Base-by-base conservation (phyloP, 83 land plant genomes). In the Larix sibirica region DNA sequence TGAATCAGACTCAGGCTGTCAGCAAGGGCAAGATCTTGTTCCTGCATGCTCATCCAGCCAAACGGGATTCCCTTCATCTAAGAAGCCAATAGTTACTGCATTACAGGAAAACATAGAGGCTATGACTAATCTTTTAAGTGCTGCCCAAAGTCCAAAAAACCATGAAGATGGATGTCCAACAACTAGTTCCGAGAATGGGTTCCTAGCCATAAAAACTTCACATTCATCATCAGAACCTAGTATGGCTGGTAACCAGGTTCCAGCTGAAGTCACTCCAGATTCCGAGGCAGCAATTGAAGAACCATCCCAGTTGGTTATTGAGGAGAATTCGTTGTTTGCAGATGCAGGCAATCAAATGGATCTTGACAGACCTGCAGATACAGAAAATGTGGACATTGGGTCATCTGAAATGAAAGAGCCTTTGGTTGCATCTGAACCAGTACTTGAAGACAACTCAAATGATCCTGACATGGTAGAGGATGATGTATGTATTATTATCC, bases 261-360 rank as follows among this genome's bases (percentile, higher is more conserved):
- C 44, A 69, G 74, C 36, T 69, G 74, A 69, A 13, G 44, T 17
- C n/a, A 28, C 44, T 33, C 44, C 38, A 69, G 74, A 69, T 69
- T 28, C 28, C 28, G 28, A 28, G 28, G 28, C 28, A 28, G 28
- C 28, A 28, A 28, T 28, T 28, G 28, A 28, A 28, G 0, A 28
- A 28, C 28, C 28, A 28, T 28, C 28, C 28, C 28, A 28, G 28
- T 28, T 28, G 28, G 28, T 28, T 28, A 28, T 28, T 28, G 28
- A 28, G 28, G 28, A 28, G 28, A 28, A 28, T 28, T 28, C 28
- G 28, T 28, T 28, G 28, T 28, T 28, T 28, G 28, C 28, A 28
- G 74, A 69, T 69, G 74, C 40, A 36, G 74, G 6, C 31, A 69
- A 69, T 69, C 17, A 69, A 69, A 69, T 69, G 74, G 42, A 69